Base-by-base conservation (phyloP, 805 yeast species). In the Starmerella sirachaensis region DNA sequence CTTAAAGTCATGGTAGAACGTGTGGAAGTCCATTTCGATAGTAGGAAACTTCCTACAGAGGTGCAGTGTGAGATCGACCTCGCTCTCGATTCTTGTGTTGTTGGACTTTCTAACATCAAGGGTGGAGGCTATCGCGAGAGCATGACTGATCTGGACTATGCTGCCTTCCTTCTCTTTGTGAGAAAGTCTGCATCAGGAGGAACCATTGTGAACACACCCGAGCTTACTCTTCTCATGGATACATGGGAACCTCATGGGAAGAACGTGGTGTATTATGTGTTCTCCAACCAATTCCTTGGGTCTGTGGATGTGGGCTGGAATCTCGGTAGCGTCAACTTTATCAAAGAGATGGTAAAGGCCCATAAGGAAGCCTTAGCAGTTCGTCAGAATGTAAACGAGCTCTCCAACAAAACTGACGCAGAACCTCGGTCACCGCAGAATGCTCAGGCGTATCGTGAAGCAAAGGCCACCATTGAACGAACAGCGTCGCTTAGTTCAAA, bases 231-330 rank as follows among this genome's bases (percentile, higher is more conserved):
- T 13, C 59, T 70, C 6, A 86, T 86, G 96, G 70, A 75, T 33
- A 75, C 93, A 0, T 70, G 72, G 63, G 86, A 83, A 50, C 33
- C 16, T 22, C 63, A 63, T 16, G 39, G 31, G 19, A 28, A 37
- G 17, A 59, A 66, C 9, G 65, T 70, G 13, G 70, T 91, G 29
- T 78, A 79, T 49, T 84, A 77, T 52, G 62, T 68, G 1, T 91
- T 72, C 56, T 67, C 66, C 31, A 75, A 91, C 34, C 64, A 75
- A 2, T 84, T 91, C 62, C 93, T 83, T 7, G 96, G 94, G 19
- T 74, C 83, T 12, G 91, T 91, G 27, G 93, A 84, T 42, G 76
- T 91, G 1, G 70, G 83, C 33, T 91, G 98, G 98, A 91, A 91
- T 55, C 61, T 91, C 20, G 96, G 97, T 0, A 78, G 94, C 0